A percentile compares a stretch with the other conserved stretches of the same genome.
Evolutionary conservation across 2,329 filamentous ascomycete genomes (phyloP).

Genomic region (Didymella sp.): DNA sequence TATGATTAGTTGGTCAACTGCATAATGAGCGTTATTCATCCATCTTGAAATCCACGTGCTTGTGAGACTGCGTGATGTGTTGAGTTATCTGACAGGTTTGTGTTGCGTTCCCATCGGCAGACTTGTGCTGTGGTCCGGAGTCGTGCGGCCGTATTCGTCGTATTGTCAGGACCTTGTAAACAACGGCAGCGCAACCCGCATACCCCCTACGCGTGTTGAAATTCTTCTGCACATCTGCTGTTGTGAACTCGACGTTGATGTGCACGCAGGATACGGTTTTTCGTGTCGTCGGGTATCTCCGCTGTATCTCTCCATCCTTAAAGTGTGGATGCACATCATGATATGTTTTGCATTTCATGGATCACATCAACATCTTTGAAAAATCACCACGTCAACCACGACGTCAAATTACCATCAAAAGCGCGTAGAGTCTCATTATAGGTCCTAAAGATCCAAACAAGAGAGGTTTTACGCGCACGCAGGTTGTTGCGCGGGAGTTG

Average conservation of each 20-base stretch:
- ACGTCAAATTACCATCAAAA: neutral
- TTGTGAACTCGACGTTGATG: neutral
- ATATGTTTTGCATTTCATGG: neutral
- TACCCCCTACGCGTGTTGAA: neutral
- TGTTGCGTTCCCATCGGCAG: neutral
- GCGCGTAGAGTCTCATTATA: neutral
- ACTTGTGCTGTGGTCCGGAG: neutral
- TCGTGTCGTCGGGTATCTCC: neutral
- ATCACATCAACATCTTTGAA: neutral
- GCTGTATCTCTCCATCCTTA: neutral
- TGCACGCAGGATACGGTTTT: neutral
- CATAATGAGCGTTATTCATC: slow-evolving; percentile 20
- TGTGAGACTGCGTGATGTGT: neutral
- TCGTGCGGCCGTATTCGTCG: neutral
- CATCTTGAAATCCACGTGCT: neutral
- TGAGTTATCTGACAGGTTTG: neutral
- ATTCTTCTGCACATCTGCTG: neutral
- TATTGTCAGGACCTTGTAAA: neutral
- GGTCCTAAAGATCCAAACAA: rapidly evolving
- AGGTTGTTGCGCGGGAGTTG: neutral
- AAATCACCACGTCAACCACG: slow-evolving; percentile 6
- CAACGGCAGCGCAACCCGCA: neutral
- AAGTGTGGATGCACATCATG: neutral
- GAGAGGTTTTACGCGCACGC: neutral
- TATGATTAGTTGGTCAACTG: slow-evolving; percentile 22